Conservation (phyloP, 345 rosid genomes). For the Syzygium aromaticum region DNA sequence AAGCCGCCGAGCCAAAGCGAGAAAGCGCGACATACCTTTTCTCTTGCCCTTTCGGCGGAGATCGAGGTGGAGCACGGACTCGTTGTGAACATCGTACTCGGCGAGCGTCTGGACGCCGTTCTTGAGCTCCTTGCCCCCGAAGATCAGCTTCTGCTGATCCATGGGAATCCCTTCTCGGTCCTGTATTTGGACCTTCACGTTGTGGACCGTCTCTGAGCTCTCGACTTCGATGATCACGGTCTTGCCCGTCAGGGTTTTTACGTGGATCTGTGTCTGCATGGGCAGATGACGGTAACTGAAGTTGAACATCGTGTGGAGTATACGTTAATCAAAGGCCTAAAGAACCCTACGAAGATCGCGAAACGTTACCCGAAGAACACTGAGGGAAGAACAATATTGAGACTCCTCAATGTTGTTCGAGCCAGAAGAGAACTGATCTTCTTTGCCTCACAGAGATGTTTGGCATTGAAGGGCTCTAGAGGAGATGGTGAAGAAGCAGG, state of each 20-base stretch:
- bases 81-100: not conserved
- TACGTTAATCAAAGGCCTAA: not conserved
- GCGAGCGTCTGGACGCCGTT: not conserved
- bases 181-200: not conserved
- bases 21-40: not conserved
- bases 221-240: not conserved
- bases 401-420: not conserved
- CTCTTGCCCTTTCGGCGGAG: not conserved
- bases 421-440: not conserved
- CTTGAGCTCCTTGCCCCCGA: not conserved
- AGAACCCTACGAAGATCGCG: not conserved
- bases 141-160: not conserved
- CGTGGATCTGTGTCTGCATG: not conserved
- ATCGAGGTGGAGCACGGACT: not conserved
- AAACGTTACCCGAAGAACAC: not conserved
- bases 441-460: not conserved
- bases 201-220: not conserved
- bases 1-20: not conserved
- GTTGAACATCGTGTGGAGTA: not conserved
- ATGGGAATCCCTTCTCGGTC: not conserved
- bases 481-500: not conserved
- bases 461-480: not conserved
- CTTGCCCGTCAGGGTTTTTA: not conserved
- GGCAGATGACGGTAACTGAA: not conserved
- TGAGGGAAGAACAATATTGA: not conserved